Conservation (phyloP, 2,329 filamentous ascomycete species). For the Microdochium bolleyi region DNA sequence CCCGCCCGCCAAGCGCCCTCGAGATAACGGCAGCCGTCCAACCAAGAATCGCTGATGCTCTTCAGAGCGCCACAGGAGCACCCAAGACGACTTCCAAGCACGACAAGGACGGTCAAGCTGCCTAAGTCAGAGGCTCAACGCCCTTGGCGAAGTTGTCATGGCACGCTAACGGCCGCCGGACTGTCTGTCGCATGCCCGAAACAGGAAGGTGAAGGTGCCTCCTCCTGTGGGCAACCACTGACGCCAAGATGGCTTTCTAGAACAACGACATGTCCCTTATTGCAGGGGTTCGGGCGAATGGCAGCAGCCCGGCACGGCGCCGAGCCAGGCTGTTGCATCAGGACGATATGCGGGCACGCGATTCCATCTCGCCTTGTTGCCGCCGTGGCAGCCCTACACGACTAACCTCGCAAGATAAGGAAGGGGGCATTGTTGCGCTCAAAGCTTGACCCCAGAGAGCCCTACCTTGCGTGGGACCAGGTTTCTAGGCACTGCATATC, state of each 20-base stretch:
- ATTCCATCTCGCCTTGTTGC: too few relatives aligned
- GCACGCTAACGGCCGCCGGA: not conserved
- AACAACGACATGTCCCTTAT: not conserved
- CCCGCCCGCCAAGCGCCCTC: not conserved
- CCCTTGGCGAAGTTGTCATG: not conserved
- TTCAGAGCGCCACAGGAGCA: too few relatives aligned
- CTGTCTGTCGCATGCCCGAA: not conserved
- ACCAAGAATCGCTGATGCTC: not conserved
- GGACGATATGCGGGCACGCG: too few relatives aligned
- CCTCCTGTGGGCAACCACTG: not conserved
- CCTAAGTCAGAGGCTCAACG: not conserved
- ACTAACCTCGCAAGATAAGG: not conserved
- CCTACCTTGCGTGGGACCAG: not conserved
- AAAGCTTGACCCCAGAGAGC: not conserved
- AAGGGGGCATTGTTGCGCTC: not conserved
- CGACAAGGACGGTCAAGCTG: not conserved
- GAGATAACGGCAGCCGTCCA: not conserved
- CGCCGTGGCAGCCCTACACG: not conserved
- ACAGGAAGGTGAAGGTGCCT: not conserved
- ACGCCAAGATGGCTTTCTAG: not conserved
- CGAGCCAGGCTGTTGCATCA: not conserved
- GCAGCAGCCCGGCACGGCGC: not conserved
- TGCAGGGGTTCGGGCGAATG: not conserved
- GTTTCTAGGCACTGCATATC: not conserved
- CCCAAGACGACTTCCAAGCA: not conserved